Evolutionary conservation across 257 asterid genomes (phyloP), one percentile per base, ranked within the genome.

Genomic region (Mentha longifolia): DNA sequence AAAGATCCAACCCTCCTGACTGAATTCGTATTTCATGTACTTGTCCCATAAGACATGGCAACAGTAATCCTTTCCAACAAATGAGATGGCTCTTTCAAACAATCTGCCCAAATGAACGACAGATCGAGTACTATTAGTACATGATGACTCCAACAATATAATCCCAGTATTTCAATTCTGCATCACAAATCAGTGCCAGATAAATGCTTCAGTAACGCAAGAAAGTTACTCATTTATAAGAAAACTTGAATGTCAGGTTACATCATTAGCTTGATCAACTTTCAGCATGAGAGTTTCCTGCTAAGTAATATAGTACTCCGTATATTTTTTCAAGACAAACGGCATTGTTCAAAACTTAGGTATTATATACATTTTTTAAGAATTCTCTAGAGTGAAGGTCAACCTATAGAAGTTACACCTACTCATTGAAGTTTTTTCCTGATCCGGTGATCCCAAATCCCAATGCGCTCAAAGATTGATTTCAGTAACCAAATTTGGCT

Each of bases 41-140:
- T 78, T 86, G 82, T 89, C 96, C 98, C 98, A 93, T 47, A 93
- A 72, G 62, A 75, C 85, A 75, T 89, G 96, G 78, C 90, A 87
- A 77, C 74, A 76, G 84, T 91, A 93, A 83, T 88, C 96, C 72
- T 78, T 91, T 70, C 88, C 96, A 61, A 93, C 95, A 83, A 82
- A 87, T 58, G 92, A 76, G 54, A 89, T 16, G 71, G 89, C 97
- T 80, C 90, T 89, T 76, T 79, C 77, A 81, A 91, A 91, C 72
- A 93, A 82, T 81, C 98, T 93, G 90, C 45, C 66, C 70, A 65
- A 65, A 49, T 63, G 43, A 74, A 63, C 45, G 22, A 72, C 28
- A 73, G 41, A 54, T 56, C 57, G 19, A 47, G 54, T 20, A 59
- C 52, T 65, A 66, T 67, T 54, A 63, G 56, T 28, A 61, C 28